Base-by-base conservation (phyloP, 768 basidiomycete species). In the Clathrus columnatus region DNA sequence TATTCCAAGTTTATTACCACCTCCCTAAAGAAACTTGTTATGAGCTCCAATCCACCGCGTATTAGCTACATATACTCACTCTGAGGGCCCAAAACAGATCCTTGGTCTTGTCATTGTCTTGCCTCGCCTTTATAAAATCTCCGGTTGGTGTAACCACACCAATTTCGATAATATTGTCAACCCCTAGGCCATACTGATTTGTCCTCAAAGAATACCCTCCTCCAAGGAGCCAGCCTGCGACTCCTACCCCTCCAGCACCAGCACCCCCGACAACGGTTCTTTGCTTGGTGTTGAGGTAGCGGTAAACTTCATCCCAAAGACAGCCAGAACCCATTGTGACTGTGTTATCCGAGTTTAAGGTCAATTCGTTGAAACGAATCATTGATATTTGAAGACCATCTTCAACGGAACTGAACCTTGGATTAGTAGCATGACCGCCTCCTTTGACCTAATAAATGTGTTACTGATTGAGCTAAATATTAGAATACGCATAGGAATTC, bases 71-170 rank as follows among this genome's bases (percentile, higher is more conserved):
- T n/a, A n/a, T n/a, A n/a, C 59, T 27, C 53, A 62, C 61, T 55
- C 59, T 63, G n/a, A 63, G 54, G 10, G 60, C 76, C 49, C 70
- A 74, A 62, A 77, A 77, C 1, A 79, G 63, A 21, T 69, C 65
- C n/a, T n/a, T n/a, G n/a, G n/a, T n/a, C n/a, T 11, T 11, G 41
- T 11, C 18, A 18, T 11, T 42, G 41, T 42, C 41, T 18, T 42
- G 11, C 41, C 11, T 42, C 14, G 41, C 11, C 41, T 11, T 42
- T 42, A 18, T 42, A 18, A 11, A 42, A 11, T 42, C 41, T 11
- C 72, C 72, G 42, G 62, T 61, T 7, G 70, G 69, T 1, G 66
- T 50, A 16, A 70, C 67, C 16, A 71, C 55, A 50, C 67, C 50
- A 14, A 61, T 63, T 26, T 47, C 61, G 14, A 48, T 56, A 26